These are phyloP conservation scores for Microdochium bolleyi DNA, from an alignment of 2,329 filamentous ascomycete species.

Conservation along the genomic window DNA sequence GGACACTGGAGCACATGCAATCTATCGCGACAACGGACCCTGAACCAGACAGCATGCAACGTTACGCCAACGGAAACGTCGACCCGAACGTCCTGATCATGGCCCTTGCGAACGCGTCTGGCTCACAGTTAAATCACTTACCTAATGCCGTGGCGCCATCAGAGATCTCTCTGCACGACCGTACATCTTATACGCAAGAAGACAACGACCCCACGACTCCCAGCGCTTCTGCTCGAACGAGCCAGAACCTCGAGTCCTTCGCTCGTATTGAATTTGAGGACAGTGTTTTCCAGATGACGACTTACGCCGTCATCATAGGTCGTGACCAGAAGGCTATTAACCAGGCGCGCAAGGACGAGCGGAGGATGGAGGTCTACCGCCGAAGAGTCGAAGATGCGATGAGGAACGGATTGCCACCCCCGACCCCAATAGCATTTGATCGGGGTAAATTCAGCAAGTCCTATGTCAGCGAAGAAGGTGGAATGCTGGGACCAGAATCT, in stretches of 20 bases:
- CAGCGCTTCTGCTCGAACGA: constrained; percentile 19
- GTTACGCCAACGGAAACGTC: constrained; percentile 16
- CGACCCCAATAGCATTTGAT: constrained; percentile 40
- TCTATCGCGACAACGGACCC: constrained; percentile 23
- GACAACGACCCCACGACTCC: constrained; percentile 24
- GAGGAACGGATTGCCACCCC: constrained; percentile 39
- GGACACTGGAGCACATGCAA: constrained; percentile 12
- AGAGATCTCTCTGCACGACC: constrained; percentile 20
- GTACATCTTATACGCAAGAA: constrained; percentile 18
- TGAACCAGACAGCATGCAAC: constrained; percentile 12
- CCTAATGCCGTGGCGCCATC: constrained; percentile 21
- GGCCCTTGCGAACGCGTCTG: constrained; percentile 14
- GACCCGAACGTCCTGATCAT: constrained; percentile 21
- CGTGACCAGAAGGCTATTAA: constrained; percentile 56
- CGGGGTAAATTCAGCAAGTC: constrained; percentile 52
- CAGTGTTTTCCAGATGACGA: constrained; percentile 73
- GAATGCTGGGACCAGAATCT: constrained; percentile 57
- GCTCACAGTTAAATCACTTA: constrained; percentile 13
- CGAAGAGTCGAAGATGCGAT: constrained; percentile 37
- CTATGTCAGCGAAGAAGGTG: constrained; percentile 62
- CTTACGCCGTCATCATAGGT: constrained; percentile 63
- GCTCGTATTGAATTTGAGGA: constrained; percentile 63
- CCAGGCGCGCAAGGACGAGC: constrained; percentile 45
- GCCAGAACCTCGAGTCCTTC: constrained; percentile 44
- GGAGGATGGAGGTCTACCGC: constrained; percentile 34